Conservation (phyloP, 139 green algal species). For the Chlorella sp. region DNA sequence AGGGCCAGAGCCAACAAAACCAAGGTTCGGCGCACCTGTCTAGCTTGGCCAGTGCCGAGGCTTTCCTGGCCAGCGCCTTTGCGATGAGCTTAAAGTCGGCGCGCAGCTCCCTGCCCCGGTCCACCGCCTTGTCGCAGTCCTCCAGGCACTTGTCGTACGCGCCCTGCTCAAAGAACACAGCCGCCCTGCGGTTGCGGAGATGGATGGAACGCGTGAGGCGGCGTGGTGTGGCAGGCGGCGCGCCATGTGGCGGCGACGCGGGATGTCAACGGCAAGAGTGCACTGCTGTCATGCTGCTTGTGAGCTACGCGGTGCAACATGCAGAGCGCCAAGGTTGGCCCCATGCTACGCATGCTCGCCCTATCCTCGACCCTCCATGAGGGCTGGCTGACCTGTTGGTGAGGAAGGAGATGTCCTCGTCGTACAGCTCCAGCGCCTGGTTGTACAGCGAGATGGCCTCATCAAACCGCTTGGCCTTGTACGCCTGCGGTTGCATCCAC, state of each 20-base stretch:
- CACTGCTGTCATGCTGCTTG: no score
- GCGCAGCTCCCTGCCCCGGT: conserved; percentile 67
- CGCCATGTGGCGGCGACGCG: neutral
- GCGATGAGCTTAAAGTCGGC: conserved; percentile 92
- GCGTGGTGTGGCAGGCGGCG: neutral
- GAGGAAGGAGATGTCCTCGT: conserved; percentile 89
- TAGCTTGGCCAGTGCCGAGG: conserved; percentile 80
- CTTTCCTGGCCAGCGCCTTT: conserved; percentile 84
- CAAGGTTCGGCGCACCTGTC: no score
- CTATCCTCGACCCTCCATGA: no score
- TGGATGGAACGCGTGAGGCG: neutral
- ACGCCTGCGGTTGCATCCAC: conserved; percentile 48
- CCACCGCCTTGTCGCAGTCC: conserved; percentile 86
- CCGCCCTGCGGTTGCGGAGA: conserved; percentile 55
- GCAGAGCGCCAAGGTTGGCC: no score
- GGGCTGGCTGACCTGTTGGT: conserved; percentile 96
- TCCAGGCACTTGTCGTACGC: conserved; percentile 68
- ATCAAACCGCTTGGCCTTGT: conserved; percentile 74
- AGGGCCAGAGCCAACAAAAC: no score
- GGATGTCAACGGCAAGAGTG: neutral
- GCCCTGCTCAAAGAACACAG: conserved; percentile 82
- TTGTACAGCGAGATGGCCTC: conserved; percentile 66
- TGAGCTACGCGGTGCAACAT: no score
- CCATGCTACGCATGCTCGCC: no score
- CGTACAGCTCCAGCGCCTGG: conserved; percentile 80